phyloP scores from a whole-genome alignment of 2,329 filamentous ascomycete species.

The Diaporthe amygdali region DNA sequence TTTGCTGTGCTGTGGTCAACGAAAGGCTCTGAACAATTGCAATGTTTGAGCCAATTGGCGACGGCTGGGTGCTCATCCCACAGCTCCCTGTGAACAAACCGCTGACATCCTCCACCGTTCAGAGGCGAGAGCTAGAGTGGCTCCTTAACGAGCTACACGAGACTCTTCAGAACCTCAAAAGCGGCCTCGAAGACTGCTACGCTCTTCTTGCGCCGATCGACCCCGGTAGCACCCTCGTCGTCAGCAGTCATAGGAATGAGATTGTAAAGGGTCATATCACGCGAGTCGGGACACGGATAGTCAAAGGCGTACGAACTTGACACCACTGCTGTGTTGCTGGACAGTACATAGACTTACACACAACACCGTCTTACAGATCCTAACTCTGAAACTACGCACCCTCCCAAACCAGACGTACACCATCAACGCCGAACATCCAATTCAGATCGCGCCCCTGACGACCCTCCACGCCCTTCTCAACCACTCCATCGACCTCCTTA shows the following conservation, averaged over 20 bases:
- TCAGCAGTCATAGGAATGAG: slow-evolving; percentile 87
- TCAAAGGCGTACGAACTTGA: slow-evolving; percentile 75
- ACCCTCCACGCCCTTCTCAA: slow-evolving; percentile 79
- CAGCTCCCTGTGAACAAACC: background rate
- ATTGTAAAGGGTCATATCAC: slow-evolving; percentile 92
- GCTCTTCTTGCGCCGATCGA: slow-evolving; percentile 84
- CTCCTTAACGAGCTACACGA: slow-evolving; percentile 55
- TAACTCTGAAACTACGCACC: slow-evolving; percentile 78
- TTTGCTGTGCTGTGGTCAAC: slow-evolving; percentile 8
- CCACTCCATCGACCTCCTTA: slow-evolving; percentile 81
- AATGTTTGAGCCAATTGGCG: slow-evolving; percentile 9
- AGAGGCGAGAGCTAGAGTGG: slow-evolving; percentile 62
- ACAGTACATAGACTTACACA: background rate
- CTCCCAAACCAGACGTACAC: slow-evolving; percentile 58
- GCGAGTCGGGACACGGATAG: slow-evolving; percentile 85
- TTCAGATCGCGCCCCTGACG: slow-evolving; percentile 73
- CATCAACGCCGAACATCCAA: slow-evolving; percentile 53
- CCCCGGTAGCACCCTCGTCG: slow-evolving; percentile 84
- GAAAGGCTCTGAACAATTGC: background rate
- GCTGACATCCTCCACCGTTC: slow-evolving; percentile 24
- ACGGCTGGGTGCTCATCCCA: slow-evolving; percentile 20
- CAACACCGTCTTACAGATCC: slow-evolving; percentile 54
- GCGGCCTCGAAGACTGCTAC: slow-evolving; percentile 86
- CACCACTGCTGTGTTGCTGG: background rate
- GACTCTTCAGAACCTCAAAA: slow-evolving; percentile 55